Evolutionary conservation across 2,329 filamentous ascomycete species (phyloP).

Genomic region (Cordyceps farinosa): DNA sequence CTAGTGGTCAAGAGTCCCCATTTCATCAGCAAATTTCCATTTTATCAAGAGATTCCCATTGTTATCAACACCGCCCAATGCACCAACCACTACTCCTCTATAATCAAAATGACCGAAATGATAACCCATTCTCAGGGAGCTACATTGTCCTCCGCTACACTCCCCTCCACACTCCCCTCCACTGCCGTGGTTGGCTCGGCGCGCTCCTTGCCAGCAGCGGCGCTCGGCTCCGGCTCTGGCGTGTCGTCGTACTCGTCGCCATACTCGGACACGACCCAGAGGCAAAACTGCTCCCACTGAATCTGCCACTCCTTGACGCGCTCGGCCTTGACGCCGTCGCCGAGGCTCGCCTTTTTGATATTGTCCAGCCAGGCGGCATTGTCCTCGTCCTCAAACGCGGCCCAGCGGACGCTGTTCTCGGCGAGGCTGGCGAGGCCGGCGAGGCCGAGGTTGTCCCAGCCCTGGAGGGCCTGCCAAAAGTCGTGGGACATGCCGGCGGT

Average conservation of each 20-base stretch:
- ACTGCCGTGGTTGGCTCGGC: not conserved
- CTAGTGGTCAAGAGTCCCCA: too few relatives aligned
- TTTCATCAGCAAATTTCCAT: too few relatives aligned
- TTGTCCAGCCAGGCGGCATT: slow-evolving; percentile 67
- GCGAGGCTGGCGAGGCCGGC: slow-evolving; percentile 82
- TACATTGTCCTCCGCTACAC: not conserved
- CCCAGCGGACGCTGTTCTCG: slow-evolving; percentile 90
- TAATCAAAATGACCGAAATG: too few relatives aligned
- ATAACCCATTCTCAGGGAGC: not conserved
- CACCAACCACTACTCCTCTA: not conserved
- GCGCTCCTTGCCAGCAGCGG: not conserved
- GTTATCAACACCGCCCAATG: not conserved
- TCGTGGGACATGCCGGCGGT: slow-evolving; percentile 82
- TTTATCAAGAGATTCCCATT: not conserved
- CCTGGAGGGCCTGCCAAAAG: slow-evolving; percentile 90
- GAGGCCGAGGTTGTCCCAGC: slow-evolving; percentile 85
- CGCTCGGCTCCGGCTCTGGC: slow-evolving; percentile 21
- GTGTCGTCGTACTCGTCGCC: slow-evolving; percentile 55
- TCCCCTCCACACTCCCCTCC: not conserved
- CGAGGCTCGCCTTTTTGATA: slow-evolving; percentile 70
- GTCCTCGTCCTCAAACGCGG: slow-evolving; percentile 77
- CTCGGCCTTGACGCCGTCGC: slow-evolving; percentile 65
- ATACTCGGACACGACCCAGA: slow-evolving; percentile 83
- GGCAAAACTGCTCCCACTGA: slow-evolving; percentile 85
- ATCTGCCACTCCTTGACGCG: slow-evolving; percentile 73